Base-by-base conservation (phyloP, 2,329 filamentous ascomycete species). In the Nemania sp. region DNA sequence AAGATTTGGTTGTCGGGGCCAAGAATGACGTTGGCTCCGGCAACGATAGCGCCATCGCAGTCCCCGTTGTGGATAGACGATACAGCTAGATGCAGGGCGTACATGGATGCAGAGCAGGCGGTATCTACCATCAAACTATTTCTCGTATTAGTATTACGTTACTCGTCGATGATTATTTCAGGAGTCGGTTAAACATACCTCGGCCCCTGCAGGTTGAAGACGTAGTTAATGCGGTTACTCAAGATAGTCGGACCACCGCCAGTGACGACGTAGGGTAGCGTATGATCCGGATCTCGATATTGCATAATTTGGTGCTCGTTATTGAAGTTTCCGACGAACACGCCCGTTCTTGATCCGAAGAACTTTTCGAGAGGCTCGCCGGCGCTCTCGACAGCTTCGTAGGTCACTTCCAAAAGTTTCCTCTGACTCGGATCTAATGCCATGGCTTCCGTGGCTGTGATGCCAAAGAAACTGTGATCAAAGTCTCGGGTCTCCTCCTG, bases 51-150 rank as follows among this genome's bases (percentile, higher is more conserved):
- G 2, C 17, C 15, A 11, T 56, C 51, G 11, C 57, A 58, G 11
- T 64, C 60, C 11, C 53, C 54, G 22, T 42, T 52, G 3, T 34
- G 20, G 3, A 64, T 57, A 9, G 53, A 24, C 3, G 36, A 23
- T 14, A 57, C 50, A 1, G 62, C 66, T 33, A 62, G 33, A 37
- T 69, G 65, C 2, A 69, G 19, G 4, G 64, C 67, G 5, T 69
- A 62, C 45, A 73, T 59, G 17, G 61, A 64, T 17, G 66, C 65
- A 1, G 70, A 71, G 47, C 72, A 74, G 3, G 67, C 72, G 5
- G 70, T 72, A 31, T 74, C 66, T 20, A 72, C 50, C 8, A 64
- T 64, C 12, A 72, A 61, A 67, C 6, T 71, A 60, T 2, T 66
- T 67, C 2, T 50, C 14, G 14, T n/a, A 12, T 26, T 26, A 12